phyloP scores from a whole-genome alignment of 306 rosid genomes.

The Pyrus bretschneideri region DNA sequence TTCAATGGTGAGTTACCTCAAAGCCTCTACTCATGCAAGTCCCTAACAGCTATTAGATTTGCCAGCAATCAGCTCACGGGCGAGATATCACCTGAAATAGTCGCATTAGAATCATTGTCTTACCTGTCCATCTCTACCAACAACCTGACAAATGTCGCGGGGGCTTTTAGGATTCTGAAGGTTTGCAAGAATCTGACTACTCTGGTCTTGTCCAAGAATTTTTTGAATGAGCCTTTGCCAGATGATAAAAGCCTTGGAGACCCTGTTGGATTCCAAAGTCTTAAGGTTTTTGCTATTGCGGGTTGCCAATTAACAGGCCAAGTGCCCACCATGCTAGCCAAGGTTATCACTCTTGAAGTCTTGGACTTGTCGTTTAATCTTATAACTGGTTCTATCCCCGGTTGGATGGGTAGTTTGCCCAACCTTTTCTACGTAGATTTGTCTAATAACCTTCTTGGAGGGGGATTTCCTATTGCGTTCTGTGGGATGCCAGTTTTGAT shows the following conservation, averaged over 20 bases:
- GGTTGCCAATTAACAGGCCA: slow-evolving; percentile 60
- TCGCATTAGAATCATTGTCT: slow-evolving; percentile 48
- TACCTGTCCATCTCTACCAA: slow-evolving; percentile 69
- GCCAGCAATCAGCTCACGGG: slow-evolving; percentile 60
- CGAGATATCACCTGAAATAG: slow-evolving; percentile 51
- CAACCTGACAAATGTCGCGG: slow-evolving; percentile 44
- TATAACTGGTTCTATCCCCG: slow-evolving; percentile 61
- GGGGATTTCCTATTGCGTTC: slow-evolving; percentile 54
- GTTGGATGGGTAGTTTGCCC: slow-evolving; percentile 56
- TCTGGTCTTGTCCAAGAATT: slow-evolving; percentile 51
- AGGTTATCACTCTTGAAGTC: slow-evolving; percentile 51
- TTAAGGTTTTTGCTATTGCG: slow-evolving; percentile 65
- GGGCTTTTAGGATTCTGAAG: slow-evolving; percentile 54
- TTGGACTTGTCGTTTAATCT: slow-evolving; percentile 64
- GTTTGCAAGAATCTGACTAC: slow-evolving; percentile 65
- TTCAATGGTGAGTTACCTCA: slow-evolving; percentile 65
- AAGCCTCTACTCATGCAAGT: slow-evolving; percentile 68
- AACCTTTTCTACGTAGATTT: slow-evolving; percentile 78
- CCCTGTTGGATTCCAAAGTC: slow-evolving; percentile 46
- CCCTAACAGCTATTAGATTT: slow-evolving; percentile 63
- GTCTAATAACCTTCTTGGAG: slow-evolving; percentile 49
- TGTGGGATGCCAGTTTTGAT: slow-evolving; percentile 47
- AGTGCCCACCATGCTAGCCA: slow-evolving; percentile 61
- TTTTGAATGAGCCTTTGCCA: slow-evolving; percentile 45
- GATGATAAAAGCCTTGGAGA: slow-evolving; percentile 35